Base-by-base conservation (phyloP, 2,329 filamentous ascomycete genomes). In the Aspergillus fischeri region DNA sequence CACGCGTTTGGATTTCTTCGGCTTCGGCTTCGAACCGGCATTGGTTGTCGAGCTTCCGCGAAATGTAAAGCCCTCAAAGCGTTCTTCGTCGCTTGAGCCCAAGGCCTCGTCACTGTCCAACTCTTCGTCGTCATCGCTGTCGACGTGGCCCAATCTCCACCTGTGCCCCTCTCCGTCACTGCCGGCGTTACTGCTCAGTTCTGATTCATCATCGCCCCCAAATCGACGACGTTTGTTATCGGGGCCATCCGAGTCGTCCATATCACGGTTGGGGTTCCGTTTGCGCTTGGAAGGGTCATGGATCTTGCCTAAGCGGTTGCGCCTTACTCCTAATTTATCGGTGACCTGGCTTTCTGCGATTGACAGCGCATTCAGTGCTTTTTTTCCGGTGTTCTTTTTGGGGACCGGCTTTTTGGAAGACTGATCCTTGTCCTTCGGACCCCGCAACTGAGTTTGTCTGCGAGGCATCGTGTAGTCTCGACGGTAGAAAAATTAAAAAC, bases 141-240 rank as follows among this genome's bases (percentile, higher is more conserved):
- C 83, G 24, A 87, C 85, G 50, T 86, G 78, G 27, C 92, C 92
- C 52, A 96, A 80, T 51, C 83, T 87, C 91, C 91, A 96, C 68
- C 90, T 86, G 66, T 95, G 90, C 24, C 91, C 92, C 59, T 92
- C 90, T 59, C 88, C 91, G 69, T 96, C 92, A 64, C 88, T 92
- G 9, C 90, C 90, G 61, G 87, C 86, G 57, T 92, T 89, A 17
- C 85, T 80, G 61, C 82, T 81, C 28, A 78, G 72, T 41, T 79
- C 77, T 47, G 82, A 81, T 14, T 71, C 73, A 49, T 71, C 73
- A 49, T 72, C 73, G 28, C 73, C 74, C 25, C 68, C 67, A 20
- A 69, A 75, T 54, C 68, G 67, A 55, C 73, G 72, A 47, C 75
- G 76, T 82, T 66, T 85, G 80, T 62, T 70, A 54, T 70, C 68